phyloP scores from a whole-genome alignment of 805 yeast species.

The Monosporozyma yasuniensis region DNA sequence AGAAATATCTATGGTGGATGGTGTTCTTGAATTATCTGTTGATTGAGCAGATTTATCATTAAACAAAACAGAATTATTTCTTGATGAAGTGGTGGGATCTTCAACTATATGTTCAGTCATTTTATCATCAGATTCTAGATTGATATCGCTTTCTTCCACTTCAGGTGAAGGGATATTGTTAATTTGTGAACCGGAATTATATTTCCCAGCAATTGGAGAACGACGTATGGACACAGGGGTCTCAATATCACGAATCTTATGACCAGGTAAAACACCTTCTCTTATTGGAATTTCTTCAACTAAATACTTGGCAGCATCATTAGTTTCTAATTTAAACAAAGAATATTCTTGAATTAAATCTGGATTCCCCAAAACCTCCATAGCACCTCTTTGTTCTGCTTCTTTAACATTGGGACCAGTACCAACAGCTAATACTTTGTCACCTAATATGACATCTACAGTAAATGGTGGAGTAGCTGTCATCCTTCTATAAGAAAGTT shows the following conservation, averaged over 20 bases:
- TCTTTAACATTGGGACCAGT: conserved; percentile 53
- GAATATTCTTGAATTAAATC: conserved; percentile 46
- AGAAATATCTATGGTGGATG: not conserved
- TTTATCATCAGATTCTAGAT: not conserved
- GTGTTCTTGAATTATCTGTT: not conserved
- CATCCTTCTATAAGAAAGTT: conserved; percentile 14
- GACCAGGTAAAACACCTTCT: not conserved
- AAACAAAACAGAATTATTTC: not conserved
- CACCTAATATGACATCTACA: conserved; percentile 55
- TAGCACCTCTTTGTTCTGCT: conserved; percentile 78
- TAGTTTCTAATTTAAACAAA: conserved; percentile 8
- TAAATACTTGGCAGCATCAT: not conserved
- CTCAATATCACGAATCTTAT: not conserved
- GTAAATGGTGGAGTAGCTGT: conserved; percentile 35
- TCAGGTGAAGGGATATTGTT: not conserved
- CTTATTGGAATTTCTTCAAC: not conserved
- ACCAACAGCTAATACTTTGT: conserved; percentile 54
- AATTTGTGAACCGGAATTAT: not conserved
- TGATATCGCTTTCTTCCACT: not conserved
- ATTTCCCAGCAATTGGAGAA: not conserved
- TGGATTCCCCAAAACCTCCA: conserved; percentile 53
- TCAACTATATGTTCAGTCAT: not conserved
- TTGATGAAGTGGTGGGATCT: not conserved
- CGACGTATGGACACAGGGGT: not conserved
- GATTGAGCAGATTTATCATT: not conserved